A percentile compares a stretch with the other conserved stretches of the same genome.
phyloP scores from a whole-genome alignment of 305 asterid species.

The Salvia sclarea region DNA sequence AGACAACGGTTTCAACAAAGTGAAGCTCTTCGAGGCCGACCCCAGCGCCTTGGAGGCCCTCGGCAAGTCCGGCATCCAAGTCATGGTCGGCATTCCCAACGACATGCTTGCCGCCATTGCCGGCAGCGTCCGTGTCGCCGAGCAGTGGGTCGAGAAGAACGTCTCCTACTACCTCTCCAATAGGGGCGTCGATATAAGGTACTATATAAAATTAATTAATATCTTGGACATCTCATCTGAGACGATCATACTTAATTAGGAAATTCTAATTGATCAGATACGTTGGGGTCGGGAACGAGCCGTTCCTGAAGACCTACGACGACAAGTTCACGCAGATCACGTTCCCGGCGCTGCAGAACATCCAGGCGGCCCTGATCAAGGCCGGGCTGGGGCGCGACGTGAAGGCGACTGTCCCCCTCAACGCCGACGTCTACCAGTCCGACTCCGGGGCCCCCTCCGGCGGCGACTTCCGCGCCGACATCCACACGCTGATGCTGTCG shows the following conservation, averaged over 20 bases:
- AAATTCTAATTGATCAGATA: too few species aligned
- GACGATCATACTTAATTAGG: too few species aligned
- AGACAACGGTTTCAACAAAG: constrained; percentile 68
- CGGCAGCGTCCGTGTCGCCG: constrained; percentile 52
- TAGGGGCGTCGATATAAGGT: constrained; percentile 73
- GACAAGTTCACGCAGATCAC: constrained; percentile 50
- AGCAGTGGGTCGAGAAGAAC: constrained; percentile 62
- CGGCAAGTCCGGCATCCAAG: constrained; percentile 65
- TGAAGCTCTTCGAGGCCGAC: constrained; percentile 73
- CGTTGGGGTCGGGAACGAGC: constrained; percentile 81
- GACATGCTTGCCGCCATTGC: constrained; percentile 63
- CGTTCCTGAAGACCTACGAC: constrained; percentile 67
- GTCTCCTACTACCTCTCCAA: constrained; percentile 61
- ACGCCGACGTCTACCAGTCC: constrained; percentile 78
- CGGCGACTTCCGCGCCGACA: constrained; percentile 67
- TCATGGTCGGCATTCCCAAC: constrained; percentile 90
- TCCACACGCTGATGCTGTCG: constrained; percentile 56
- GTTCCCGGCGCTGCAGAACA: constrained; percentile 64
- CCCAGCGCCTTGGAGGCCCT: constrained; percentile 57
- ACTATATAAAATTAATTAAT: too few species aligned
- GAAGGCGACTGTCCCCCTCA: constrained; percentile 73
- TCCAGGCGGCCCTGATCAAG: constrained; percentile 80
- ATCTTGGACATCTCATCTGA: too few species aligned
- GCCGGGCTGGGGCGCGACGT: constrained; percentile 80
- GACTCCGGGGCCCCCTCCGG: constrained; percentile 55